These are phyloP conservation scores for Phytophthora nicotianae DNA, from an alignment of 352 stramenopile genomes.

Conservation along the genomic window DNA sequence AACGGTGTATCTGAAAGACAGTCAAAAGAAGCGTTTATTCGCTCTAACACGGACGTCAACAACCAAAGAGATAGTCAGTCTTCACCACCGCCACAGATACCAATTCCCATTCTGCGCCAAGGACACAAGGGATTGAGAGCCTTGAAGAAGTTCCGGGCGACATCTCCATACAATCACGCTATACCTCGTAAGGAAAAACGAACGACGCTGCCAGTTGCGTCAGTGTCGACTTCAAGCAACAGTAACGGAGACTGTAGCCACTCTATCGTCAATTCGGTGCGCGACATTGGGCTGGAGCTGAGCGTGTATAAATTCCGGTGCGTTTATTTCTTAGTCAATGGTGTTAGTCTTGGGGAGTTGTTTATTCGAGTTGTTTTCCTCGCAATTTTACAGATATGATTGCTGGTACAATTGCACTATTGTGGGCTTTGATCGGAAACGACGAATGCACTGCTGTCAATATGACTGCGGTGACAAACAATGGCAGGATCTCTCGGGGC, in stretches of 20 bases:
- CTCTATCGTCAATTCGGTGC: conserved; percentile 48
- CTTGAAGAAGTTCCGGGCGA: conserved; percentile 64
- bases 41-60: conserved; percentile 8
- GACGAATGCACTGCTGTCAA: conserved; percentile 75
- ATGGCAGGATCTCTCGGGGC: conserved; percentile 64
- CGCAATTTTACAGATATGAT: conserved; percentile 56
- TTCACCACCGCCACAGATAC: conserved; percentile 2
- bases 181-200: conserved; percentile 33
- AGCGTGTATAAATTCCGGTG: conserved; percentile 74
- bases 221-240: conserved; percentile 5
- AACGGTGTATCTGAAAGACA: conserved; percentile 4
- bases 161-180: conserved; percentile 59
- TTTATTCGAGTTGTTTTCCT: neutral
- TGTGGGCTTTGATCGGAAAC: conserved; percentile 75
- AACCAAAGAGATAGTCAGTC: conserved; percentile 25
- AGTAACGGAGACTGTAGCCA: conserved; percentile 2
- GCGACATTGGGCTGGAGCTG: conserved; percentile 69
- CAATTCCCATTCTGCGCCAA: conserved; percentile 59
- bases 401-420: conserved; percentile 85
- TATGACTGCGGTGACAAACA: conserved; percentile 88
- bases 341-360: neutral
- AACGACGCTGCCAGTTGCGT: conserved; percentile 12
- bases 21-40: conserved; percentile 20
- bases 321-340: neutral
- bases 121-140: conserved; percentile 69